A percentile compares a stretch with the other conserved stretches of the same genome.
phyloP scores from a whole-genome alignment of 2,329 filamentous ascomycete genomes.

The Ophiostoma ips region DNA sequence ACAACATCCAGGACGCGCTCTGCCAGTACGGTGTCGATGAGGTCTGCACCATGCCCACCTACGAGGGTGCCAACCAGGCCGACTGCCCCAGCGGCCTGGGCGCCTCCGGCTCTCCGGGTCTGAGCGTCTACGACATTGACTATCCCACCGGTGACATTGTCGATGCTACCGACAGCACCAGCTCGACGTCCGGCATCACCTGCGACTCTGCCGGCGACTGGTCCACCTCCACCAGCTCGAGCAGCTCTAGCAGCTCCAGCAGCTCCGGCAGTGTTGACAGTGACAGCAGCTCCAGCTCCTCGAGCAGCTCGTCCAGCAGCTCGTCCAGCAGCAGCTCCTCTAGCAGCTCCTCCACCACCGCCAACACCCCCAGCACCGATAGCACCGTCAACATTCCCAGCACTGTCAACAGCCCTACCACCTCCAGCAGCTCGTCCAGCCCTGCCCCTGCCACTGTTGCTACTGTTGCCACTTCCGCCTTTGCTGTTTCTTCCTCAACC shows the following conservation, averaged over 20 bases:
- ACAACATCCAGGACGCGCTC: constrained; percentile 37
- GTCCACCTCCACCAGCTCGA: not conserved
- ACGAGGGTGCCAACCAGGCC: constrained; percentile 33
- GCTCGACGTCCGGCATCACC: not conserved
- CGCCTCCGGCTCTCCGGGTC: constrained; percentile 18
- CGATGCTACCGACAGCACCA: constrained; percentile 18
- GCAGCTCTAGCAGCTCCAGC: constrained; percentile 2
- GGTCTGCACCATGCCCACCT: constrained; percentile 27
- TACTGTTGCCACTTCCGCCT: too few species aligned
- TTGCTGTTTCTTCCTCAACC: not conserved
- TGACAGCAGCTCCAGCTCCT: not conserved
- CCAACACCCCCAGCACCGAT: too few species aligned
- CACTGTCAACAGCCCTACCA: too few species aligned
- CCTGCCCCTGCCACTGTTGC: too few species aligned
- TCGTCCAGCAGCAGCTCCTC: too few species aligned
- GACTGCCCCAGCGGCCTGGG: constrained; percentile 34
- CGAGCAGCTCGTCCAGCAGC: too few species aligned
- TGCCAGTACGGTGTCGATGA: constrained; percentile 39
- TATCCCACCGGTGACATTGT: constrained; percentile 34
- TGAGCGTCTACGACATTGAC: constrained; percentile 35
- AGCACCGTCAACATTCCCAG: too few species aligned
- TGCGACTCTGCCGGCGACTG: not conserved
- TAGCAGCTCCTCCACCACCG: too few species aligned
- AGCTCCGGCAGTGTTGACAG: not conserved
- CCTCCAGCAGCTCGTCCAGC: too few species aligned